Base-by-base conservation (phyloP, 768 basidiomycete genomes). In the Lentinula sp. region DNA sequence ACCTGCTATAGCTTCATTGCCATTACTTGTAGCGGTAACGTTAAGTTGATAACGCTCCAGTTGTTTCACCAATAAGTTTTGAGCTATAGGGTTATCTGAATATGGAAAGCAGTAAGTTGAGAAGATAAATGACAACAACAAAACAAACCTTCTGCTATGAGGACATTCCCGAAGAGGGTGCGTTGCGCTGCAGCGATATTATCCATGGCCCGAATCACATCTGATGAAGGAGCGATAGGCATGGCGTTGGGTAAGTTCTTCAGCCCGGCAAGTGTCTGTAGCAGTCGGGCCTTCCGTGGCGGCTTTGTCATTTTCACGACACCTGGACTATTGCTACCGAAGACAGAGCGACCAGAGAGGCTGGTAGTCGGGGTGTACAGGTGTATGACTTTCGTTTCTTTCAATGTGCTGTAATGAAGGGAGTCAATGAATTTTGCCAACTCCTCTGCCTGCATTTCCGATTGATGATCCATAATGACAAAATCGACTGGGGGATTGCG, bases 251-350 rank as follows among this genome's bases (percentile, higher is more conserved):
- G 76, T 20, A 85, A 65, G 62, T 85, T 79, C 69, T 84, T 88
- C 61, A 85, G 63, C 33, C 74, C 77, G 6, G 85, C 86, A n/a
- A 88, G 76, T 15, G 79, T 80, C 66, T 86, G 86, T 42, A 88
- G 73, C 36, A 88, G 70, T 28, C 85, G 78, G 7, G 78, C 76
- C 67, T 79, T 81, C 62, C 88, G 77, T 10, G 88, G 86, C 0
- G 87, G 88, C 69, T 89, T 90, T 8, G 86, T 88, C 78, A 89
- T 84, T 63, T 85, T 83, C 28, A 84, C 76, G 6, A 89, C 80
- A 12, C 84, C 84, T 0, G 83, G 77, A 35, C 77, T 78, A 62
- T 72, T 83, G 48, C 75, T 80, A 33, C 76, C 74, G 60, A 85
- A 82, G 16, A 83, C 74, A 1, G 78, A 73, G 46, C 80, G 79